Percentiles rank a stretch among this genome's conserved stretches.
phyloP scores from a whole-genome alignment of 176 grass and related monocot genomes.

The Themeda triandra region DNA sequence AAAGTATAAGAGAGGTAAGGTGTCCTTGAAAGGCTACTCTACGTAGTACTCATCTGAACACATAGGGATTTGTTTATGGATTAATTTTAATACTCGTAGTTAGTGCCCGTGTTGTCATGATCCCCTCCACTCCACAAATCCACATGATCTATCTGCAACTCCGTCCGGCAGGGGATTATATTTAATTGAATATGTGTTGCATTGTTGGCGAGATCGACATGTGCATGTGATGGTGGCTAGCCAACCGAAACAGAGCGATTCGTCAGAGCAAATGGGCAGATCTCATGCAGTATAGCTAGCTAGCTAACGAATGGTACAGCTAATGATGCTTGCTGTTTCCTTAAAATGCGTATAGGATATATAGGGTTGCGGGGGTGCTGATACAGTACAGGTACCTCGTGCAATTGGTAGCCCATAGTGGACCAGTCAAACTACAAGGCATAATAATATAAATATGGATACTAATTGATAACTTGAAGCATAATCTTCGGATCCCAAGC shows the following conservation, averaged over 20 bases:
- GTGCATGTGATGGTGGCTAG: not conserved
- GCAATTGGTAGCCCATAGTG: not conserved
- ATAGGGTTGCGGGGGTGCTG: not conserved
- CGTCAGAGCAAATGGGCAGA: not conserved
- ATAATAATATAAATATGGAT: not conserved
- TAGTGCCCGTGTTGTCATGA: not conserved
- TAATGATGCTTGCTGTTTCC: conserved; percentile 15
- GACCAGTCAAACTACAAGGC: conserved; percentile 18
- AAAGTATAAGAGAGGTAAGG: not conserved
- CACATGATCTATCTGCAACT: not conserved
- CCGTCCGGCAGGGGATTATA: not conserved
- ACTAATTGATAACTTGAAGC: not conserved
- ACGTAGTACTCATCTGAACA: not conserved
- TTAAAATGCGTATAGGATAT: not conserved
- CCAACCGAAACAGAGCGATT: not conserved
- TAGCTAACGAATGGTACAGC: not conserved
- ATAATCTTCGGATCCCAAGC: not conserved
- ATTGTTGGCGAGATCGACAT: not conserved
- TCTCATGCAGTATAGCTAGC: not conserved
- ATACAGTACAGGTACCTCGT: not conserved
- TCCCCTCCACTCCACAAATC: not conserved
- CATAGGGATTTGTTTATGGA: not conserved
- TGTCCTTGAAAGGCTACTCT: not conserved
- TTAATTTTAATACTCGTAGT: not conserved
- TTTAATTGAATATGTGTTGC: not conserved